These are phyloP conservation scores for Fusarium heterosporum DNA, from an alignment of 2,329 filamentous ascomycete species.

Conservation along the genomic window DNA sequence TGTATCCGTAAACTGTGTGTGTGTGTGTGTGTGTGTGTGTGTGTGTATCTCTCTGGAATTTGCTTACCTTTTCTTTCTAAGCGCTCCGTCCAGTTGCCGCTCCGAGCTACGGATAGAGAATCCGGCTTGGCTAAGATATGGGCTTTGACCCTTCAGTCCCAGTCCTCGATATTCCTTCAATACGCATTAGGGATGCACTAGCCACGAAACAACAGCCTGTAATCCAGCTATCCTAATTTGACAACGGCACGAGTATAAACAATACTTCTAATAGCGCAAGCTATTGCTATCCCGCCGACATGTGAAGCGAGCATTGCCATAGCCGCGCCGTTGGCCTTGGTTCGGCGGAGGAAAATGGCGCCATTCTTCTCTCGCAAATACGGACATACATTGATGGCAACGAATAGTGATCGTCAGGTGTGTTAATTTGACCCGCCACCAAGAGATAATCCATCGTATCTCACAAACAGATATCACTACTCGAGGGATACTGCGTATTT, in stretches of 20 bases:
- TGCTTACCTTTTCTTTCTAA: conserved; percentile 12
- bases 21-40: too few relatives aligned
- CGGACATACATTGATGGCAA: conserved; percentile 6
- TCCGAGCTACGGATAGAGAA: conserved; percentile 17
- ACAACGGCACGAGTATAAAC: conserved; percentile 8
- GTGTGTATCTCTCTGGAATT: conserved; percentile 3
- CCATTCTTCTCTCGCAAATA: conserved; percentile 14
- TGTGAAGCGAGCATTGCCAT: background rate
- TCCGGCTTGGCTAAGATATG: conserved; percentile 25
- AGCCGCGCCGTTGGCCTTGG: background rate
- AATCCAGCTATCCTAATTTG: conserved; percentile 22
- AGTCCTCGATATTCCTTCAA: conserved; percentile 7
- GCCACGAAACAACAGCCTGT: conserved; percentile 25
- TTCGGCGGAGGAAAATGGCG: background rate
- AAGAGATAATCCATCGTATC: conserved; percentile 2
- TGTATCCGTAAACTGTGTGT: background rate
- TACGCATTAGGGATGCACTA: conserved; percentile 16
- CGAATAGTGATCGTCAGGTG: conserved; percentile 32
- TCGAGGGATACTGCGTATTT: background rate
- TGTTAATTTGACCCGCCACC: conserved; percentile 21
- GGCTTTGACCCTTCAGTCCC: conserved; percentile 5
- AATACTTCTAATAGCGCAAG: conserved; percentile 1
- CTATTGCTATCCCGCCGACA: background rate
- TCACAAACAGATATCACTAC: background rate
- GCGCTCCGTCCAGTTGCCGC: conserved; percentile 19